Percentiles rank a stretch among this genome's conserved stretches.
Evolutionary conservation across 2,329 filamentous ascomycete genomes (phyloP).

Genomic region (Claviceps spartinae): DNA sequence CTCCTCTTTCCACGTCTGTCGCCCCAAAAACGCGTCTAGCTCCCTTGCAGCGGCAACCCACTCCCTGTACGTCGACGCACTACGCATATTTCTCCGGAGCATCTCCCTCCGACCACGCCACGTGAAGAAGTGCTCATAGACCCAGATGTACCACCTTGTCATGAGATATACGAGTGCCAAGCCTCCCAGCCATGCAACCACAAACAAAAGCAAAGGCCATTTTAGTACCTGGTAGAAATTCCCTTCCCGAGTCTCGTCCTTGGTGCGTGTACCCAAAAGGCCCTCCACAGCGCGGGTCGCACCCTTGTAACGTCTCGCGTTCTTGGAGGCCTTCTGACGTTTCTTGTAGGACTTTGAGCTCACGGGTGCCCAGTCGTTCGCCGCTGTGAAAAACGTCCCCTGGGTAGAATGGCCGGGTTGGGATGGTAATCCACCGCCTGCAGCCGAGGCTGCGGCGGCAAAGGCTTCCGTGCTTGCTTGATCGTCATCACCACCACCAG

Average conservation of each 20-base stretch:
- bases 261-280: conserved; percentile 44
- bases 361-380: conserved; percentile 92
- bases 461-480: conserved; percentile 23
- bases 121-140: conserved; percentile 82
- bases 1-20: conserved; percentile 64
- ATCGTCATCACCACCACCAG: conserved; percentile 18
- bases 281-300: conserved; percentile 25
- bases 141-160: conserved; percentile 77
- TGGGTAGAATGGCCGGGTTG: conserved; percentile 15
- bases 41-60: conserved; percentile 72
- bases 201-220: conserved; percentile 75
- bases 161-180: conserved; percentile 60
- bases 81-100: conserved; percentile 57
- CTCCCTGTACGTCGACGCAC: conserved; percentile 61
- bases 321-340: conserved; percentile 24
- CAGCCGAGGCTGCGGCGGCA: conserved; percentile 24
- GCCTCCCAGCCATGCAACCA: conserved; percentile 66
- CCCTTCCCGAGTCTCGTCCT: conserved; percentile 89
- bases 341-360: conserved; percentile 49
- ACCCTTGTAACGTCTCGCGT: conserved; percentile 17
- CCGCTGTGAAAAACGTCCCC: conserved; percentile 63
- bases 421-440: conserved; percentile 21
- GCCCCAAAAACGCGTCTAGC: conserved; percentile 69
- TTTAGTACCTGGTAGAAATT: conserved; percentile 81
- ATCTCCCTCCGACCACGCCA: conserved; percentile 71